Base-by-base conservation (phyloP, 2,329 filamentous ascomycete species). In the Penicillium sp. region DNA sequence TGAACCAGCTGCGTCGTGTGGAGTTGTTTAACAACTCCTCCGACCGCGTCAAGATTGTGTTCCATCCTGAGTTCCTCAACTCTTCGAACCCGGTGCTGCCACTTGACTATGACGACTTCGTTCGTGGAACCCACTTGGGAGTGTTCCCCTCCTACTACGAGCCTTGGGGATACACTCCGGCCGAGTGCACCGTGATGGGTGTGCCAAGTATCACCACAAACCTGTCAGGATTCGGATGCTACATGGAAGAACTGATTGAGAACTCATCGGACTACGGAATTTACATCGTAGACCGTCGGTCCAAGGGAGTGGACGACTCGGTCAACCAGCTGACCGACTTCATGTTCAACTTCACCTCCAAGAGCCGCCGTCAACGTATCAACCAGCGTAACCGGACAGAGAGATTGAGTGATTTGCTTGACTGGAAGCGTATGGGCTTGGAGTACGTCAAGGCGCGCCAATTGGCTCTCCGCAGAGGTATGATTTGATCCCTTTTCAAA, bases 341-440 rank as follows among this genome's bases (percentile, higher is more conserved):
- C 80, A 98, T 99, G 93, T 95, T 88, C 72, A 91, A 98, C 47
- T 99, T 97, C 73, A 89, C 90, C 60, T 84, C 84, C 72, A 99
- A 99, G 86, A 96, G 90, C 76, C 90, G 92, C 56, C 87, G 95
- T 59, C 95, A 99, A 77, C 90, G 95, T 50, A 99, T 99, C 83
- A 99, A 99, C 82, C 95, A 98, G 80, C 87, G 95, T 49, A 99
- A 99, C 78, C 87, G 95, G 53, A 99, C 95, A 0, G 95, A 99
- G 81, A 87, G 95, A 48, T 80, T 99, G 53, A 96, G 92, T 70
- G 95, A 99, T 73, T 82, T 99, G 58, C 83, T 99, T 41, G 95
- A 99, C 78, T 99, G 95, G 95, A 98, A 98, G 84, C 86, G 95
- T 49, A 99, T 99, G 95, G 95, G 95, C 22, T 89, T 98, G 88